A percentile compares a stretch with the other conserved stretches of the same genome.
Evolutionary conservation across 129 eudicot species (phyloP).

Genomic region (Logfia minima): DNA sequence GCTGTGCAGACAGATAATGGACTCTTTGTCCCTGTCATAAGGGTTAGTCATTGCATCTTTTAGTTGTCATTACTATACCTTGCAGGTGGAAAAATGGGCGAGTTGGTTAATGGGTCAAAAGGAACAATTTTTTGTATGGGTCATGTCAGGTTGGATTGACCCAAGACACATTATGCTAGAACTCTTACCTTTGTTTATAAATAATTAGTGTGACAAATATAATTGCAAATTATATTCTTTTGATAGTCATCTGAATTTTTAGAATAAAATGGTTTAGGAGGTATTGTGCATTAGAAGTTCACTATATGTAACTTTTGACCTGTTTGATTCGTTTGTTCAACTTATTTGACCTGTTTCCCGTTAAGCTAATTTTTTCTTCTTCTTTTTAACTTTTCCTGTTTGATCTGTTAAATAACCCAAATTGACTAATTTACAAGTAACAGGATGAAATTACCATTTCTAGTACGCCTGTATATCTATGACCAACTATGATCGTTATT

Average conservation of each 20-base stretch:
- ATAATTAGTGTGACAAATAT: neutral
- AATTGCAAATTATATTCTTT: neutral
- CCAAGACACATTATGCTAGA: neutral
- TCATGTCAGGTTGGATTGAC: neutral
- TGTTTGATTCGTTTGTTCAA: neutral
- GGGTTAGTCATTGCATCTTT: conserved; percentile 45
- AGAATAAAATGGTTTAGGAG: neutral
- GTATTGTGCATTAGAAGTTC: neutral
- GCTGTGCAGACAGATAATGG: conserved; percentile 99
- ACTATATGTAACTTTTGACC: neutral
- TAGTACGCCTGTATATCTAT: neutral
- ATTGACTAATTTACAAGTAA: neutral
- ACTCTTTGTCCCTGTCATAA: conserved; percentile 79
- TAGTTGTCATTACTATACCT: neutral
- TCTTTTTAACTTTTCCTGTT: neutral
- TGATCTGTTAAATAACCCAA: neutral
- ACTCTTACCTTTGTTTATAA: neutral
- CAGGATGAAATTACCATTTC: neutral
- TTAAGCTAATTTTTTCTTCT: neutral
- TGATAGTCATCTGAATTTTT: neutral
- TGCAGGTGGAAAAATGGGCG: neutral
- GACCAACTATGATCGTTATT: neutral
- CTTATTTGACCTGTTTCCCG: neutral
- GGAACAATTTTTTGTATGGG: neutral
- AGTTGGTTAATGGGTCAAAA: neutral